A percentile compares a stretch with the other conserved stretches of the same genome.
These are phyloP conservation scores for Ophiosphaerella narmari DNA, from an alignment of 2,329 filamentous ascomycete species.

Conservation along the genomic window DNA sequence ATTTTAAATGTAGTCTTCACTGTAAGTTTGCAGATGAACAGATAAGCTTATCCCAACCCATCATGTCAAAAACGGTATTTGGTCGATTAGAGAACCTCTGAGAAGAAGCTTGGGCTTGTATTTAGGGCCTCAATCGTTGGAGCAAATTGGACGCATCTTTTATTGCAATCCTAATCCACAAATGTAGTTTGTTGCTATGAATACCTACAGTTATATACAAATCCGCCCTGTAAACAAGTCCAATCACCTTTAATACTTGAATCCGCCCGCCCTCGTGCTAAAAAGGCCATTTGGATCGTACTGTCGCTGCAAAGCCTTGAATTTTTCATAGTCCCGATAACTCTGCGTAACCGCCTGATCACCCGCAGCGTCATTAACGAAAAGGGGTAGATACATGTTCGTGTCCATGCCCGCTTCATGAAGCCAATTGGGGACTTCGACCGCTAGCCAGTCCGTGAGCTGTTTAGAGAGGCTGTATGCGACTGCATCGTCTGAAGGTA, in stretches of 20 bases:
- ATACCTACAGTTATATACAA: no score
- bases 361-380: slow-evolving; percentile 29
- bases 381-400: slow-evolving; percentile 24
- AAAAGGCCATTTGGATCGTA: slow-evolving; percentile 27
- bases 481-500: slow-evolving; percentile 17
- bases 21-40: no score
- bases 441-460: slow-evolving; percentile 28
- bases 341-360: slow-evolving; percentile 26
- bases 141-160: no score
- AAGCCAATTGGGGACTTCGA: slow-evolving; percentile 25
- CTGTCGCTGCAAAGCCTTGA: slow-evolving; percentile 24
- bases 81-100: no score
- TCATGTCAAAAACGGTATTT: no score
- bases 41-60: no score
- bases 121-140: no score
- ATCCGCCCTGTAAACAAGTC: no score
- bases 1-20: no score
- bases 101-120: no score
- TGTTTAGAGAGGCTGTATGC: slow-evolving; percentile 17
- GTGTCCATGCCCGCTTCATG: slow-evolving; percentile 23
- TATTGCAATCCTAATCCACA: no score
- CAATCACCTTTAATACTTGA: slow-evolving; percentile 18
- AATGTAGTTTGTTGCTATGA: no score
- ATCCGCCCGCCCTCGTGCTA: slow-evolving; percentile 25
- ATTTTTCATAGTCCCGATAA: slow-evolving; percentile 24